A percentile compares a stretch with the other conserved stretches of the same genome.
Conservation (phyloP, 306 rosid genomes). For the Geum urbanum region DNA sequence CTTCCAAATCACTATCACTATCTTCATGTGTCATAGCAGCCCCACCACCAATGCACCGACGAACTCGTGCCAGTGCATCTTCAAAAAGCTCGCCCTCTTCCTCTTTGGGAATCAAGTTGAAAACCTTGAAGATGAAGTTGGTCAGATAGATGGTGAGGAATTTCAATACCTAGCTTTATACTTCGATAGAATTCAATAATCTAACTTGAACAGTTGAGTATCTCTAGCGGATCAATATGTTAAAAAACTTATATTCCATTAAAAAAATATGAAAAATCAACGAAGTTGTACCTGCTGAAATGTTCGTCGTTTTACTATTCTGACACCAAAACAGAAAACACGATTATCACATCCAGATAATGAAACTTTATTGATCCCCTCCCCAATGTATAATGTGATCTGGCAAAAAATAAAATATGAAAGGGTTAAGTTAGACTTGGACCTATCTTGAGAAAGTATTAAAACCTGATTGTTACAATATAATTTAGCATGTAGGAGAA, state of each 20-base stretch:
- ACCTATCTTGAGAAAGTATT: not conserved
- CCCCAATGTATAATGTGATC: slow-evolving; percentile 65
- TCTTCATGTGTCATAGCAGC: slow-evolving; percentile 63
- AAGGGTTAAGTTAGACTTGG: slow-evolving; percentile 1
- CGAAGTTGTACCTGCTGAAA: slow-evolving; percentile 68
- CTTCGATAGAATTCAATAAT: slow-evolving; percentile 1
- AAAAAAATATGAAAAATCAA: not conserved
- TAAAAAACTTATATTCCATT: not conserved
- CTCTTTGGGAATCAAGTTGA: slow-evolving; percentile 74
- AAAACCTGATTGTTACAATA: not conserved
- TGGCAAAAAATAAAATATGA: slow-evolving; percentile 32
- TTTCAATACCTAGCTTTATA: slow-evolving; percentile 1
- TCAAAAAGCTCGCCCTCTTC: slow-evolving; percentile 78
- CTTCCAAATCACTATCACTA: slow-evolving; percentile 94
- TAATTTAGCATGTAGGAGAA: not conserved
- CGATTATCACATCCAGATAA: slow-evolving; percentile 87
- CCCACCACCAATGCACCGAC: slow-evolving; percentile 82
- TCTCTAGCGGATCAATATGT: not conserved
- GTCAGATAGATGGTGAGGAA: slow-evolving; percentile 2
- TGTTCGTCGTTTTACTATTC: slow-evolving; percentile 71
- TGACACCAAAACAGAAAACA: slow-evolving; percentile 84
- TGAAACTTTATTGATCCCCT: slow-evolving; percentile 77
- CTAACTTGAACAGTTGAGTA: not conserved
- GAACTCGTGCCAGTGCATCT: slow-evolving; percentile 84
- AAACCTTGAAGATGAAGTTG: slow-evolving; percentile 39